These are phyloP conservation scores for Pachysolen tannophilus DNA, from an alignment of 805 yeast species.

Conservation along the genomic window DNA sequence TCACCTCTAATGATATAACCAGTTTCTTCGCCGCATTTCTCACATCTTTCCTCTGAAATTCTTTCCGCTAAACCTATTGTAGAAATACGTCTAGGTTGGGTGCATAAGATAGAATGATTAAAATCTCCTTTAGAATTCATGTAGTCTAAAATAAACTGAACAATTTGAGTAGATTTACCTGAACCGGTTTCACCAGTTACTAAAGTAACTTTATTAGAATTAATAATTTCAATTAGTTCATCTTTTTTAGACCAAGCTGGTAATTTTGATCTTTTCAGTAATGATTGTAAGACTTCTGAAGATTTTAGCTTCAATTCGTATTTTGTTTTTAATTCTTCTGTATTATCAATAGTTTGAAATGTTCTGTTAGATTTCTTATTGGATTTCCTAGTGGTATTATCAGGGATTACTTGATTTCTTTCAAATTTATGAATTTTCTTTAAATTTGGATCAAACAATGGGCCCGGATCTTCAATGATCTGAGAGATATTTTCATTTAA, in stretches of 20 bases:
- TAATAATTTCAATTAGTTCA: conserved; percentile 48
- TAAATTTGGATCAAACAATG: conserved; percentile 39
- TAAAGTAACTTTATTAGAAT: conserved; percentile 54
- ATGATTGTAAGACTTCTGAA: conserved; percentile 24
- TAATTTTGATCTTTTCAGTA: conserved; percentile 40
- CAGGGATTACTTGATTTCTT: conserved; percentile 14
- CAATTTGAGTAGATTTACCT: conserved; percentile 93
- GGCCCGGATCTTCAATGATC: conserved; percentile 70
- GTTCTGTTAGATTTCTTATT: conserved; percentile 18
- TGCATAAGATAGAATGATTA: conserved; percentile 62
- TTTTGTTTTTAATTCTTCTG: conserved; percentile 23
- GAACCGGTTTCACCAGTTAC: conserved; percentile 98
- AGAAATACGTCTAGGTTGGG: conserved; percentile 94
- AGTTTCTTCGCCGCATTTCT: conserved; percentile 60
- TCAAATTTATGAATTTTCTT: too few species aligned
- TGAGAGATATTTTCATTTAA: conserved; percentile 50
- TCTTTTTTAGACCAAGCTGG: conserved; percentile 80
- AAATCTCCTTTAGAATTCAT: conserved; percentile 41
- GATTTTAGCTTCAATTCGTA: conserved; percentile 21
- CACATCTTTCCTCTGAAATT: conserved; percentile 75
- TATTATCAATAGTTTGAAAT: conserved; percentile 22
- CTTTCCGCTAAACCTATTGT: conserved; percentile 93
- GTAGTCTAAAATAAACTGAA: conserved; percentile 78
- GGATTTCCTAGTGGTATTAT: conserved; percentile 13
- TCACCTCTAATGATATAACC: conserved; percentile 93